Evolutionary conservation across 129 eudicot species (phyloP).

Genomic region (Gnaphalium uliginosum): DNA sequence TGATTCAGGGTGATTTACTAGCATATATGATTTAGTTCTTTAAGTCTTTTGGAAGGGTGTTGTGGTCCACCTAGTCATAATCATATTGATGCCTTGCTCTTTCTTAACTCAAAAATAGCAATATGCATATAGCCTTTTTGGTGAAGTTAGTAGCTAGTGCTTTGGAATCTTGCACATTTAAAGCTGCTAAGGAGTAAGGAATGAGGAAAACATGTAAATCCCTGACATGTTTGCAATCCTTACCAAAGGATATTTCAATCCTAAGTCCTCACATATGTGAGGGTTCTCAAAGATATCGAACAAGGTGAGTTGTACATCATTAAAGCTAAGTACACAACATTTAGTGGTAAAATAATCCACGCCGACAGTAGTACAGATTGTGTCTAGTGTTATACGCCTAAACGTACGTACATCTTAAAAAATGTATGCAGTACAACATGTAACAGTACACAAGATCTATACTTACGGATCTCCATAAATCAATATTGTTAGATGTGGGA

Average conservation of each 20-base stretch:
- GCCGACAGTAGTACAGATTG: no score
- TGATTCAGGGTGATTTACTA: slow-evolving; percentile 13
- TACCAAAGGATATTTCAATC: slow-evolving; percentile 14
- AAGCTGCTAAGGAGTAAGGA: slow-evolving; percentile 15
- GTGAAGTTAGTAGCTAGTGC: not conserved
- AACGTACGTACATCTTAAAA: not conserved
- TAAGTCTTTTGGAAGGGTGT: slow-evolving; percentile 9
- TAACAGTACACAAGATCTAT: not conserved
- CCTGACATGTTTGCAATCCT: slow-evolving; percentile 18
- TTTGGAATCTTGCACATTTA: slow-evolving; percentile 34
- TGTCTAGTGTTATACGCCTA: not conserved
- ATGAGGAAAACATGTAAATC: not conserved
- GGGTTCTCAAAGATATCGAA: not conserved
- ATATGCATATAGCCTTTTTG: not conserved
- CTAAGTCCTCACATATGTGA: not conserved
- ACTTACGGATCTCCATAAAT: not conserved
- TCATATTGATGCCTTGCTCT: slow-evolving; percentile 8
- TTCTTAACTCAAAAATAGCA: not conserved
- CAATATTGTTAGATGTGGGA: not conserved
- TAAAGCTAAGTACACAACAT: not conserved
- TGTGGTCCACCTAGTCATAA: slow-evolving; percentile 12
- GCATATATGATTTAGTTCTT: not conserved
- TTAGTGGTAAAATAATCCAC: not conserved
- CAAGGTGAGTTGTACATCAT: not conserved
- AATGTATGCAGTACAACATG: not conserved